Base-by-base conservation (phyloP, 2,329 filamentous ascomycete genomes). In the Xylaria sp. region DNA sequence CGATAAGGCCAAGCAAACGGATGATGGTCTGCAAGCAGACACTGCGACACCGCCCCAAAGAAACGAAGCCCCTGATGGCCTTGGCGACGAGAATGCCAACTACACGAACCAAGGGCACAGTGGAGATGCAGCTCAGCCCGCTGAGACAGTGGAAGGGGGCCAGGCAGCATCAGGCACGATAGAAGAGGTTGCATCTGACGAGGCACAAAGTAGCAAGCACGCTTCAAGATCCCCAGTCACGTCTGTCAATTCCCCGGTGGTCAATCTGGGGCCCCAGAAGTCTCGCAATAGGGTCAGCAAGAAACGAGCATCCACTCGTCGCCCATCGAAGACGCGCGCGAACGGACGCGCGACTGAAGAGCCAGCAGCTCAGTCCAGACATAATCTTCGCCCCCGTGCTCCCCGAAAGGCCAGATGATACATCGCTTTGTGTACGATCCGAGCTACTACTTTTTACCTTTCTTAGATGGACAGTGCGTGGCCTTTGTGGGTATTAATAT, bases 271-370 rank as follows among this genome's bases (percentile, higher is more conserved):
- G 21, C 50, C 4, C 27, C 50, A 34, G n/a, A 32, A 34, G 27
- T 32, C 50, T 32, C 24, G 50, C 50, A 24, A 54, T 24, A 54
- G 50, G 50, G 14, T 54, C 24, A 34, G 14, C 17, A 54, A 54
- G 50, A 47, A 47, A 47, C 45, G 45, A 47, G 17, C 45, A 19
- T 4, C 17, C 27, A 24, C 50, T 32, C 12, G 27, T 24, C 24
- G 50, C 6, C 30, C 27, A 34, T 27, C 21, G 48, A n/a, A 5
- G 14, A 4, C 4, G 11, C 19, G 27, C 48, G 21, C 48, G 21
- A 51, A 19, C 9, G 3, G 21, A 24, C 45, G 45, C 45, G n/a
- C 11, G 12, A 24, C 48, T 14, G 12, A 51, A 27, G 48, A 51
- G 24, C 19, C 48, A 14, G 24, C 19, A 12, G 12, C 48, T 21